phyloP scores from a whole-genome alignment of 2,329 filamentous ascomycete genomes.

The Exophiala sideris region DNA sequence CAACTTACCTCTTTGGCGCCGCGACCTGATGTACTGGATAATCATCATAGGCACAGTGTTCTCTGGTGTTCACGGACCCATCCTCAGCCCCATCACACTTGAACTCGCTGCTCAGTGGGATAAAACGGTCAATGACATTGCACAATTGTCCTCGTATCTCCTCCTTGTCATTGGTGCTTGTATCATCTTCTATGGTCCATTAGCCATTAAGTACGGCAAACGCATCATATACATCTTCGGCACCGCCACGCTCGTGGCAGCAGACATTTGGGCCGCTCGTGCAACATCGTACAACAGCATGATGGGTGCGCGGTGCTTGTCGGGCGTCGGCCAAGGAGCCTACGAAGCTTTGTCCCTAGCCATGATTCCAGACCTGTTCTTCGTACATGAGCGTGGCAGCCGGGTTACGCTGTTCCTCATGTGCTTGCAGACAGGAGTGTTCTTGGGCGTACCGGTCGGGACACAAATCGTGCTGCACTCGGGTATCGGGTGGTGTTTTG shows the following conservation, averaged over 20 bases:
- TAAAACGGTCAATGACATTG: constrained; percentile 64
- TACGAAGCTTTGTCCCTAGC: constrained; percentile 90
- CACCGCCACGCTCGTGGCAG: constrained; percentile 69
- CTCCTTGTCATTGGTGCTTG: constrained; percentile 75
- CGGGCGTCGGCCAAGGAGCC: constrained; percentile 81
- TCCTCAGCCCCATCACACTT: constrained; percentile 67
- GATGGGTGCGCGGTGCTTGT: constrained; percentile 76
- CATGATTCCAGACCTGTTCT: constrained; percentile 93
- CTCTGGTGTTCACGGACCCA: constrained; percentile 6
- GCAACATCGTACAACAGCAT: constrained; percentile 78
- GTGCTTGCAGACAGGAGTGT: constrained; percentile 83
- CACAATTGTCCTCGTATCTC: constrained; percentile 53
- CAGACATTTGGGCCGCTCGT: constrained; percentile 77
- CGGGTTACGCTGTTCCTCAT: constrained; percentile 90
- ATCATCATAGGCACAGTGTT: constrained; percentile 65
- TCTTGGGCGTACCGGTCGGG: constrained; percentile 79
- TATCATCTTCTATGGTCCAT: constrained; percentile 72
- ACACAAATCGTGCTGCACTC: constrained; percentile 74
- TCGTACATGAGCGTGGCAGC: constrained; percentile 87
- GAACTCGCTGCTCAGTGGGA: constrained; percentile 81
- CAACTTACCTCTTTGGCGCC: constrained; percentile 80
- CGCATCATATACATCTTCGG: constrained; percentile 81
- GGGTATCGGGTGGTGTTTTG: constrained; percentile 88
- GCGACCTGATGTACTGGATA: constrained; percentile 85
- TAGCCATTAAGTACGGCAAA: constrained; percentile 85